Conservation (phyloP, 2,329 filamentous ascomycete species). For the Blastomyces parvus region DNA sequence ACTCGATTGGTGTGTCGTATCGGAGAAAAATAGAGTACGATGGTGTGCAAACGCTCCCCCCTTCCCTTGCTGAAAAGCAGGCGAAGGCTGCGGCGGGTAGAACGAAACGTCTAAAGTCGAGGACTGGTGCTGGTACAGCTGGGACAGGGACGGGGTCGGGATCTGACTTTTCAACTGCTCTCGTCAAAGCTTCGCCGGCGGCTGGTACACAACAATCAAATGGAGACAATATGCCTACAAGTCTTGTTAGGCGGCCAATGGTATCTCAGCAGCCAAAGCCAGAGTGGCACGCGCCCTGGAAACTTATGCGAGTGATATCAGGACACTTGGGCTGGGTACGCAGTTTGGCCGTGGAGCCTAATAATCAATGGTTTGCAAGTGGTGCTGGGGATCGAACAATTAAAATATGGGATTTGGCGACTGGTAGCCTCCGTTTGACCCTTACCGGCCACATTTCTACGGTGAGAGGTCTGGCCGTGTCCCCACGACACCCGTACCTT, state of each 20-base stretch:
- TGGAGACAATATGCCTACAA: slow-evolving; percentile 44
- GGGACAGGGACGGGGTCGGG: slow-evolving; percentile 39
- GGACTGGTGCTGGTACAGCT: slow-evolving; percentile 40
- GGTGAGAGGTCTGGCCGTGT: slow-evolving; percentile 83
- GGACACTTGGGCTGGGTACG: slow-evolving; percentile 95
- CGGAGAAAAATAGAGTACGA: slow-evolving; percentile 58
- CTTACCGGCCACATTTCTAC: slow-evolving; percentile 92
- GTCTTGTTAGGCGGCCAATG: slow-evolving; percentile 54
- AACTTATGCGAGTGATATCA: slow-evolving; percentile 93
- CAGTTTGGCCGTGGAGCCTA: slow-evolving; percentile 79
- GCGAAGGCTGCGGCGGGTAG: slow-evolving; percentile 54
- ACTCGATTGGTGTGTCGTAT: slow-evolving; percentile 38
- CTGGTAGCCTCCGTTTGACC: slow-evolving; percentile 72
- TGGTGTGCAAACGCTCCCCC: slow-evolving; percentile 65
- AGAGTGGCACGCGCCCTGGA: slow-evolving; percentile 97
- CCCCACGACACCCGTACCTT: slow-evolving; percentile 85
- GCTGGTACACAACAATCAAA: slow-evolving; percentile 23
- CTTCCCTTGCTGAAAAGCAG: slow-evolving; percentile 69
- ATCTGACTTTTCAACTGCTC: slow-evolving; percentile 45
- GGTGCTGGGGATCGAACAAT: slow-evolving; percentile 93
- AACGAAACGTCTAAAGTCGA: slow-evolving; percentile 53
- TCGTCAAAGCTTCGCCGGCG: slow-evolving; percentile 35
- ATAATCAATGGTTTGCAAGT: slow-evolving; percentile 95
- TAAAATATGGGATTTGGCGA: slow-evolving; percentile 96
- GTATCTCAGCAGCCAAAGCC: slow-evolving; percentile 61